Conservation (phyloP, 192 early-diverging fungal species). For the Jimgerdemannia lactiflua region DNA sequence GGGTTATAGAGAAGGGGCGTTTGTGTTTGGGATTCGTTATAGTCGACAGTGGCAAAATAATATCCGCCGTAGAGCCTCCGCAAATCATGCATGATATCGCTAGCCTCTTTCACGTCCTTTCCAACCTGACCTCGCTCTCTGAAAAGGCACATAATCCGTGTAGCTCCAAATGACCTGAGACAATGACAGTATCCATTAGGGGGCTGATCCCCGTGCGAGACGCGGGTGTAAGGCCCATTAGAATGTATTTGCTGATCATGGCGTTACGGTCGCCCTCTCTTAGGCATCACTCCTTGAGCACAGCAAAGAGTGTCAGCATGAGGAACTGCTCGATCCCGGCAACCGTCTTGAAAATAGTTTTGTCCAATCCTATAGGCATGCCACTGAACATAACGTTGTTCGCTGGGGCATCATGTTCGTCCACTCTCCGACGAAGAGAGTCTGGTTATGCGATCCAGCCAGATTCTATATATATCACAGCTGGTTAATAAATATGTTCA, state of each 20-base stretch:
- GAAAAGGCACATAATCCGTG: constrained; percentile 36
- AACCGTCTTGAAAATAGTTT: constrained; percentile 18
- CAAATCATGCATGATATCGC: constrained; percentile 18
- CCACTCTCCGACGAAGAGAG: no score
- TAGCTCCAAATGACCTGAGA: constrained; percentile 22
- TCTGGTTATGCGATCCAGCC: constrained; percentile 19
- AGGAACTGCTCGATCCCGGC: constrained; percentile 22
- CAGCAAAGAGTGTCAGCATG: no score
- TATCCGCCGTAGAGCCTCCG: constrained; percentile 32
- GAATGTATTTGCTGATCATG: constrained; percentile 31
- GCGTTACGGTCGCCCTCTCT: constrained; percentile 16
- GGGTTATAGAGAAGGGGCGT: constrained; percentile 28
- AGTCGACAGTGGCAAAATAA: constrained; percentile 24
- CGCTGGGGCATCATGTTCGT: constrained; percentile 30
- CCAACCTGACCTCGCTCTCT: constrained; percentile 31
- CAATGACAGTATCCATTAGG: constrained; percentile 24
- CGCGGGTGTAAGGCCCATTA: constrained; percentile 30
- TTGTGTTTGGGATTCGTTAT: constrained; percentile 26
- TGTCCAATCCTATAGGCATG: constrained; percentile 13
- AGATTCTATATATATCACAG: no score
- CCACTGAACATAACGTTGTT: constrained; percentile 31
- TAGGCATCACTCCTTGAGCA: constrained; percentile 29
- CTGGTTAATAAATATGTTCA: constrained; percentile 15
- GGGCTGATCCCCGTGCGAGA: constrained; percentile 26
- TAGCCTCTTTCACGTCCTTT: constrained; percentile 21